A percentile compares a stretch with the other conserved stretches of the same genome.
Conservation (phyloP, 441 rosid species). For the Populus hybrid region DNA sequence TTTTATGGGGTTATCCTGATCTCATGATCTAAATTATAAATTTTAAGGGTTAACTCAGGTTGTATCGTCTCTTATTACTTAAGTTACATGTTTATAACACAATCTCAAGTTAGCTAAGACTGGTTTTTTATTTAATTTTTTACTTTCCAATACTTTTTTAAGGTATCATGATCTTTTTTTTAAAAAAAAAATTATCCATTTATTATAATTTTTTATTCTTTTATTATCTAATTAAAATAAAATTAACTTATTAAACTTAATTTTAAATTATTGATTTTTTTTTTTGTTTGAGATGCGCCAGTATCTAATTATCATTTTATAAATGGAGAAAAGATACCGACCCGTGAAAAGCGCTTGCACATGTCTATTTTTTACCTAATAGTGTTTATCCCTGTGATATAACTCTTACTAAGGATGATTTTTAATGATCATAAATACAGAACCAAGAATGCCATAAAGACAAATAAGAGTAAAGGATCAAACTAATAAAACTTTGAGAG, state of each 20-base stretch:
- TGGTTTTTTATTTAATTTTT: no score
- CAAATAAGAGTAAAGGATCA: not conserved
- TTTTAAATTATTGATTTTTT: no score
- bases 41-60: not conserved
- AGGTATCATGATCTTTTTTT: not conserved
- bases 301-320: no score
- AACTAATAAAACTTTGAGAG: not conserved
- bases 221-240: no score
- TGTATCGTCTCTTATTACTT: no score
- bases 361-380: not conserved
- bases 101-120: rapidly evolving
- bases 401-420: not conserved
- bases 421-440: no score
- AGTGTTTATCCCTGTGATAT: not conserved
- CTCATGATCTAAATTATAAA: rapidly evolving
- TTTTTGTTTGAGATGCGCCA: not conserved
- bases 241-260: no score
- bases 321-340: not conserved
- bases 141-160: no score
- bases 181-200: no score
- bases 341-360: not conserved
- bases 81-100: not conserved
- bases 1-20: not conserved
- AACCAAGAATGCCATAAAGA: not conserved
- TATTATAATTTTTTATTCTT: no score